These are phyloP conservation scores for Paraconiothyrium brasiliense DNA, from an alignment of 2,329 filamentous ascomycete species.

Conservation along the genomic window DNA sequence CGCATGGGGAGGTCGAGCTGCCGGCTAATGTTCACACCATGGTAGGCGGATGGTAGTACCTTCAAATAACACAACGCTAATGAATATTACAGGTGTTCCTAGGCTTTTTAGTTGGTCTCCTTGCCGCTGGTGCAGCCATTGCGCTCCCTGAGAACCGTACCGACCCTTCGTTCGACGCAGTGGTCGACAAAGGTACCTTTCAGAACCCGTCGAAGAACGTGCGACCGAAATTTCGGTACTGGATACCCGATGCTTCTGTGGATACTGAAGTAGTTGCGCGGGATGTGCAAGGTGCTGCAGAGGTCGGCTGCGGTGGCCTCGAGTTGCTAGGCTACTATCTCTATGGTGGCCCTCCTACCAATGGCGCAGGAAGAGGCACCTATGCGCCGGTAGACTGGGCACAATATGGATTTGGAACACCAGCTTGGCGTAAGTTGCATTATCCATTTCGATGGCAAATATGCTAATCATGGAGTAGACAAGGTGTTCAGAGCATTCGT, in stretches of 20 bases:
- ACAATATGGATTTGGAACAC: slow-evolving; percentile 52
- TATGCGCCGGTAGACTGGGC: slow-evolving; percentile 44
- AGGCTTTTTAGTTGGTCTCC: not conserved
- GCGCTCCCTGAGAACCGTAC: slow-evolving; percentile 16
- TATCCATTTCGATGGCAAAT: slow-evolving; percentile 28
- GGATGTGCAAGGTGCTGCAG: slow-evolving; percentile 22
- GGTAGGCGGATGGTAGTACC: slow-evolving; percentile 7
- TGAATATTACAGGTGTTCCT: not conserved
- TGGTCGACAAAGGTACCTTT: slow-evolving; percentile 25
- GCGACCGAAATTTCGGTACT: slow-evolving; percentile 35
- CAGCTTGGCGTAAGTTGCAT: slow-evolving; percentile 39
- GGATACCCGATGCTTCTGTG: slow-evolving; percentile 33
- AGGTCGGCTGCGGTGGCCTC: slow-evolving; percentile 29
- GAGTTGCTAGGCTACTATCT: slow-evolving; percentile 32
- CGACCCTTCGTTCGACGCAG: slow-evolving; percentile 23
- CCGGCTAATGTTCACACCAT: slow-evolving; percentile 7
- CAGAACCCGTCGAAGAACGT: slow-evolving; percentile 22
- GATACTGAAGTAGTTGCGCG: slow-evolving; percentile 16
- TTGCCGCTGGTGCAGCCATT: not conserved
- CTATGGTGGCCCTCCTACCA: slow-evolving; percentile 23
- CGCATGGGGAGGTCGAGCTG: not conserved
- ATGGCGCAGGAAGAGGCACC: not conserved
- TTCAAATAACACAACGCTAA: not conserved
- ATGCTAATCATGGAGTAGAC: slow-evolving; percentile 28
- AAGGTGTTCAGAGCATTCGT: slow-evolving; percentile 28